Evolutionary conservation across 2,329 filamentous ascomycete genomes (phyloP), one percentile per base, ranked within the genome.

Genomic region (Ophiostoma angusticollis): DNA sequence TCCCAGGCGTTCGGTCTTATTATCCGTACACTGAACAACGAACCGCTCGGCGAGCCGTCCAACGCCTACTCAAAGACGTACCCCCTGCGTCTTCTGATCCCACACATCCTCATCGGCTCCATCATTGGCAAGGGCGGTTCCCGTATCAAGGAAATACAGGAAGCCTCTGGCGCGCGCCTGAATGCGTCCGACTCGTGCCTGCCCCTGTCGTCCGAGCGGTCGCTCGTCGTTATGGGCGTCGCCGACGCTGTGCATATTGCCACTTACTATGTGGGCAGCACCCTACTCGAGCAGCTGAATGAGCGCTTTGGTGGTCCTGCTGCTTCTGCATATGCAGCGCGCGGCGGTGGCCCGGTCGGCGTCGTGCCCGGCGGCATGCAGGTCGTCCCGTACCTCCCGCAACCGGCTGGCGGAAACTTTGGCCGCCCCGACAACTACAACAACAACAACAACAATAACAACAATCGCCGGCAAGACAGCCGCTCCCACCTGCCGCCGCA

Each of bases 211-310:
- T 93, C 86, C 43, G 91, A 98, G 64, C 84, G 91, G 34, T 96
- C 91, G n/a, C 74, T 98, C 35, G 89, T 98, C 37, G 87, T 98
- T 22, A 85, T 96, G 62, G 91, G 91, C 58, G 91, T 98, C 42
- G 91, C 91, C 39, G 91, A 98, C 65, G 89, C 91, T 42, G 89
- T 98, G 35, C 91, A 98, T 63, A 98, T 98, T 60, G 91, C 91
- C 35, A 94, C 91, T 27, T 98, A 96, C 67, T 98, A 98, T 55
- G 87, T 98, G 47, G 89, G 87, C 40, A 93, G 89, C 61, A 98
- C 91, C n/a, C 74, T 98, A 19, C 80, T 93, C 34, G 91, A 98
- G 67, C 91, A 98, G 64, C 71, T 98, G 43, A 95, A 91, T 38
- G 91, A 98, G 59, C 80, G 91, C 30, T 98, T 96, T 51, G 89